Evolutionary conservation across 352 stramenopile genomes (phyloP), one percentile per base, ranked within the genome.

Genomic region (Phytophthora hibernalis): DNA sequence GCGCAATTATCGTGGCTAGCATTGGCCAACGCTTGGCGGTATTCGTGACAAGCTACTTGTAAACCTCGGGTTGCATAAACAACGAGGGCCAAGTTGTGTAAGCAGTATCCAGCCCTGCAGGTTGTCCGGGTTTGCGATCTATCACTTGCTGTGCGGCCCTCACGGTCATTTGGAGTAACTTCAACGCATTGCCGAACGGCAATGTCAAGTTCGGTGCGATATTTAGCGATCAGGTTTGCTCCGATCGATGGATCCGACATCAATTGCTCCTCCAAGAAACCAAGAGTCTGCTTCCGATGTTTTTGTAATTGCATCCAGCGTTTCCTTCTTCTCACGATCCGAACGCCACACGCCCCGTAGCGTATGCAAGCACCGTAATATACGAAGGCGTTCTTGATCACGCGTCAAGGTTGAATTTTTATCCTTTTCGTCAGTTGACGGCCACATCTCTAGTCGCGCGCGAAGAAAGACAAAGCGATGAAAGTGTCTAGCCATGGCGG

Each of bases 381-480:
- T 28, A 24, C 61, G 45, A 24, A 70, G 44, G 12, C 47, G 40
- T 13, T 40, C 38, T 47, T 68, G 22, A 15, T 52, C 56, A 44
- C 24, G 31, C 60, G 15, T 54, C 5, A 30, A 1, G n/a, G 5
- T 42, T 12, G 26, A 13, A 24, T 58, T 72, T 15, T 50, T 5
- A 4, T 63, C 68, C 12, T 54, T 56, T 26, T 50, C 47, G 24
- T 13, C 9, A 11, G 18, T 49, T 20, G 45, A 54, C 16, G 28
- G 28, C 73, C 73, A 87, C 37, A 79, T 47, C 28, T 85, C 79
- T 6, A 70, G 54, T 11, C 77, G 72, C 3, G 75, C 53, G 1
- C 80, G 80, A 21, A 90, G 65, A 71, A 83, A 92, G 5, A 85
- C 33, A 37, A 92, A 75, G 8, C 74, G 74, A 61, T 93, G 85